Conservation (phyloP, 805 yeast species). For the Starmerella bombi region DNA sequence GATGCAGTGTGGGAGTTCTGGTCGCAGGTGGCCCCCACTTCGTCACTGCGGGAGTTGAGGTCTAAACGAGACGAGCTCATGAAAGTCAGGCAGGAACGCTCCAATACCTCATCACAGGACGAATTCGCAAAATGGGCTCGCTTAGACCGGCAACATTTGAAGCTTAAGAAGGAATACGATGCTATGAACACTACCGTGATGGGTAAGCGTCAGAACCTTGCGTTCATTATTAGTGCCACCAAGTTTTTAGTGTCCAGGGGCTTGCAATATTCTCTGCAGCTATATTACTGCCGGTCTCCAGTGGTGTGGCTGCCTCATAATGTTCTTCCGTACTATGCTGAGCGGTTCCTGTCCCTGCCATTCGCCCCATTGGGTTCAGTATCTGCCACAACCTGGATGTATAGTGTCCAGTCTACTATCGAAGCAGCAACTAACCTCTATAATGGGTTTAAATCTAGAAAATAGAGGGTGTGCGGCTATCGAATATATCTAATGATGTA, state of each 20-base stretch:
- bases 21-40: constrained; percentile 29
- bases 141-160: constrained; percentile 58
- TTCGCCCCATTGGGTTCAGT: constrained; percentile 49
- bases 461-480: too few relatives aligned
- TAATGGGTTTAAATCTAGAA: background rate
- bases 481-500: background rate
- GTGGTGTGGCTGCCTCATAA: constrained; percentile 49
- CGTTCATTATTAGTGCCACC: constrained; percentile 26
- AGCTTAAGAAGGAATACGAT: constrained; percentile 40
- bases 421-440: background rate
- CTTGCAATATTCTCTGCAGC: constrained; percentile 33
- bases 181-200: constrained; percentile 30
- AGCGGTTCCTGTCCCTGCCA: constrained; percentile 51
- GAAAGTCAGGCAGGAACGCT: constrained; percentile 39
- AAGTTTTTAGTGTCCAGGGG: constrained; percentile 34
- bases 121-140: constrained; percentile 95
- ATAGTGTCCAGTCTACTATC: constrained; percentile 8
- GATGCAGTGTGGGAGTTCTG: constrained; percentile 32
- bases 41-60: constrained; percentile 25
- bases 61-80: constrained; percentile 34
- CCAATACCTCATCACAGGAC: constrained; percentile 70
- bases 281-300: constrained; percentile 41
- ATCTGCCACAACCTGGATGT: constrained; percentile 32
- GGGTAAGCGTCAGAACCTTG: constrained; percentile 28
- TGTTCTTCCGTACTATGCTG: constrained; percentile 41